A percentile compares a stretch with the other conserved stretches of the same genome.
Conservation (phyloP, 176 grass and related monocot genomes). For the Oryza longistaminata region DNA sequence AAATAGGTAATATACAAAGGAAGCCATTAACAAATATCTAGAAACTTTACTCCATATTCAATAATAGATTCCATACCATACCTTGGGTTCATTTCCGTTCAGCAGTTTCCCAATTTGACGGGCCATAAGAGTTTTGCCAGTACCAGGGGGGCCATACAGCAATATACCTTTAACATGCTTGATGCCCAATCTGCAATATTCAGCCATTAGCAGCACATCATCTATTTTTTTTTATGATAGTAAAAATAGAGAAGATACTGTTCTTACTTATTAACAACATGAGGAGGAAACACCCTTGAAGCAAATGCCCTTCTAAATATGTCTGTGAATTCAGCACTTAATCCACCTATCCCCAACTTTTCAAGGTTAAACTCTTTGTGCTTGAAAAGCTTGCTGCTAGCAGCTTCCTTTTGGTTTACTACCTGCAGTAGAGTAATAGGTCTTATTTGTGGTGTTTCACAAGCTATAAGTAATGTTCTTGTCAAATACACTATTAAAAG, state of each 20-base stretch:
- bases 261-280: conserved; percentile 76
- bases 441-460: conserved; percentile 6
- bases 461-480: conserved; percentile 1
- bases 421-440: conserved; percentile 54
- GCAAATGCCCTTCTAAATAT: conserved; percentile 99
- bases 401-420: conserved; percentile 91
- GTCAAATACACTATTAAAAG: neutral
- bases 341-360: conserved; percentile 95
- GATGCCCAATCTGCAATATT: conserved; percentile 78
- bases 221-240: neutral
- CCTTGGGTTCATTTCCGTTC: conserved; percentile 95
- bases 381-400: conserved; percentile 97
- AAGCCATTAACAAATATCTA: neutral
- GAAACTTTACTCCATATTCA: too few relatives aligned
- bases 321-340: conserved; percentile 89
- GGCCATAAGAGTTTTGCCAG: conserved; percentile 99
- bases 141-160: conserved; percentile 93
- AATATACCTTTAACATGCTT: conserved; percentile 97
- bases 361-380: conserved; percentile 96
- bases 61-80: conserved; percentile 52
- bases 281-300: conserved; percentile 90
- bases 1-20: neutral
- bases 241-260: conserved; percentile 19
- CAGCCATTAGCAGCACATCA: conserved; percentile 25
- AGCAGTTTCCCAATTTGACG: conserved; percentile 96